A percentile compares a stretch with the other conserved stretches of the same genome.
Evolutionary conservation across 2,329 filamentous ascomycete genomes (phyloP).

Genomic region (Hysterium pulicare): DNA sequence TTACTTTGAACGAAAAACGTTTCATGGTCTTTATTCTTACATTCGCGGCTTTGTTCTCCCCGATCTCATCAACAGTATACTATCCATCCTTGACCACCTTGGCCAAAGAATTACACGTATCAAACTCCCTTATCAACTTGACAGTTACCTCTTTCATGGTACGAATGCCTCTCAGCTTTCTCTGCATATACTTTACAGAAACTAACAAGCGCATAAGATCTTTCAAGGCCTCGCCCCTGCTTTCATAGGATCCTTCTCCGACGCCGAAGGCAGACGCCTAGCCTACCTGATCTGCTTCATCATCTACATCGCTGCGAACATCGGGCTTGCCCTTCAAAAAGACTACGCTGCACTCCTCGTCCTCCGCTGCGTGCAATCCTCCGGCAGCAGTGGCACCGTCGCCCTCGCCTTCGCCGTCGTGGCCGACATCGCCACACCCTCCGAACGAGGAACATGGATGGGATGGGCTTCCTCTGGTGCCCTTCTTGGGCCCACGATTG

Average conservation of each 20-base stretch:
- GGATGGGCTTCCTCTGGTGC: constrained; percentile 28
- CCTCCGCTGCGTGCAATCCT: constrained; percentile 42
- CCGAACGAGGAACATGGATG: constrained; percentile 43
- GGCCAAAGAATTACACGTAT: constrained; percentile 38
- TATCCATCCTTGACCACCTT: constrained; percentile 34
- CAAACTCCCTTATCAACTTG: constrained; percentile 45
- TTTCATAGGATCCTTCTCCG: constrained; percentile 46
- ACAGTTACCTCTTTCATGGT: constrained; percentile 51
- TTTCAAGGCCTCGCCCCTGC: constrained; percentile 51
- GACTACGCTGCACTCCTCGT: constrained; percentile 41
- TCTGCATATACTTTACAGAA: no score
- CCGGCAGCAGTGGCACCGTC: constrained; percentile 42
- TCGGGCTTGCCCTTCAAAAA: constrained; percentile 40
- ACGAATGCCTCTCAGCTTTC: constrained; percentile 13
- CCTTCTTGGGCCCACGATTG: not conserved
- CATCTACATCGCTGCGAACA: constrained; percentile 43
- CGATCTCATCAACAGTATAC: constrained; percentile 41
- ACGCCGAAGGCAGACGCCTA: constrained; percentile 46
- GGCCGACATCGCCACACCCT: constrained; percentile 40
- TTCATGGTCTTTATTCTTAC: constrained; percentile 50
- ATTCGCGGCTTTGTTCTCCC: constrained; percentile 52
- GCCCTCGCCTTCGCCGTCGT: constrained; percentile 41
- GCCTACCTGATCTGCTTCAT: constrained; percentile 47
- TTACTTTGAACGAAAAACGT: constrained; percentile 36
- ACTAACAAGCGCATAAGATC: no score